These are phyloP conservation scores for Trichoderma cornu-damae DNA, from an alignment of 2,329 filamentous ascomycete species.

Conservation along the genomic window DNA sequence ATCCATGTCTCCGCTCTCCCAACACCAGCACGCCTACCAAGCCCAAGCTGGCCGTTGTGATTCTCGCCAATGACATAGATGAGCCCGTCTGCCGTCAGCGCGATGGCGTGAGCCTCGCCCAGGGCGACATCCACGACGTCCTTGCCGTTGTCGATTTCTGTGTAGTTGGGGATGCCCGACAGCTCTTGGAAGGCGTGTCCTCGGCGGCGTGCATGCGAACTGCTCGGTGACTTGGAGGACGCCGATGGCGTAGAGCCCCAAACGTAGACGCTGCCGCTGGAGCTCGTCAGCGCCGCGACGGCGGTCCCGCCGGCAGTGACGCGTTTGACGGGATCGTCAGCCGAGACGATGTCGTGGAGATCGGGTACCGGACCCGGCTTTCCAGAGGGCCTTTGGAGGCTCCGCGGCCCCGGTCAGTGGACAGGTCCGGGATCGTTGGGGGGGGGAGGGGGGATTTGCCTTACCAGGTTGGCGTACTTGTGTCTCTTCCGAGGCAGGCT, in stretches of 20 bases:
- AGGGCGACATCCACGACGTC: conserved; percentile 55
- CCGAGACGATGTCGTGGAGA: conserved; percentile 41
- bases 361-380: conserved; percentile 44
- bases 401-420: background rate
- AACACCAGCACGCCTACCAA: conserved; percentile 25
- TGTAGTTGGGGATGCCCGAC: conserved; percentile 37
- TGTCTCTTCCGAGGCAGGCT: conserved; percentile 51
- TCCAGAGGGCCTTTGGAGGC: conserved; percentile 39
- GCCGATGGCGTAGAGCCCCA: conserved; percentile 45
- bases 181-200: conserved; percentile 32
- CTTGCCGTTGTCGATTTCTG: conserved; percentile 41
- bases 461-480: conserved; percentile 34
- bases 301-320: conserved; percentile 54
- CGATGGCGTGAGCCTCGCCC: conserved; percentile 55
- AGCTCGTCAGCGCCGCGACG: conserved; percentile 52
- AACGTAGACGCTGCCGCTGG: conserved; percentile 53
- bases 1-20: conserved; percentile 33
- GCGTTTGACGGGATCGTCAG: conserved; percentile 46
- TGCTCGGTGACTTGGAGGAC: background rate
- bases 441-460: background rate
- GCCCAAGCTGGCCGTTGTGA: conserved; percentile 54
- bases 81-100: conserved; percentile 44
- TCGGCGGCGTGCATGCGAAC: conserved; percentile 28
- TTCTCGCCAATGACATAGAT: conserved; percentile 56
- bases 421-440: background rate